Conservation (phyloP, 1,139 yeast species). For the Pichia sp. region DNA sequence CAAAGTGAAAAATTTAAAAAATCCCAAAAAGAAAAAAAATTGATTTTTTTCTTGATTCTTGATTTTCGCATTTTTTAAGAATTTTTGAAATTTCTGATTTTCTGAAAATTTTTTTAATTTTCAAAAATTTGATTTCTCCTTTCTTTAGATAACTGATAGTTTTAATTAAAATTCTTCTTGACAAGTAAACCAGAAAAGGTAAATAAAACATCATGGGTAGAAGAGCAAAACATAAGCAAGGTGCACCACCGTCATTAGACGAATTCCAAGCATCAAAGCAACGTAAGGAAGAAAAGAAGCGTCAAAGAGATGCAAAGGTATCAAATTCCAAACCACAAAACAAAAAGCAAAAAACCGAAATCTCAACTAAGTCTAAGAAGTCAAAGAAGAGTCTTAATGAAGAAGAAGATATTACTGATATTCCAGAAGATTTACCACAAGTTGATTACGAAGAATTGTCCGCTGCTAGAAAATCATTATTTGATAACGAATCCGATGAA, state of each 20-base stretch:
- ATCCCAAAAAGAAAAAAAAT: no score
- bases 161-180: no score
- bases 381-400: slow-evolving; percentile 29
- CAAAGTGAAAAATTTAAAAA: neutral
- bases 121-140: neutral
- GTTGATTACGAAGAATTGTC: slow-evolving; percentile 65
- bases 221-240: slow-evolving; percentile 88
- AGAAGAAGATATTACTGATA: slow-evolving; percentile 39
- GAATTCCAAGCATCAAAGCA: slow-evolving; percentile 68
- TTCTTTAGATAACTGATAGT: neutral
- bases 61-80: no score
- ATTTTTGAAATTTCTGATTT: slow-evolving; percentile 20
- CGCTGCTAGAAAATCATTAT: slow-evolving; percentile 68
- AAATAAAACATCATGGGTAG: slow-evolving; percentile 71
- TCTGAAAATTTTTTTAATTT: slow-evolving; percentile 2
- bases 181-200: neutral
- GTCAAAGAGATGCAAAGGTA: slow-evolving; percentile 28
- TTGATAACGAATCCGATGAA: slow-evolving; percentile 66
- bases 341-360: slow-evolving; percentile 14
- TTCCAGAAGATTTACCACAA: slow-evolving; percentile 52
- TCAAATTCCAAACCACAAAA: slow-evolving; percentile 24
- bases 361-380: slow-evolving; percentile 24
- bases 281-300: slow-evolving; percentile 35
- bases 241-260: slow-evolving; percentile 82
- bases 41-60: no score